These are phyloP conservation scores for Curvularia sp. DNA, from an alignment of 2,329 filamentous ascomycete species.

Conservation along the genomic window DNA sequence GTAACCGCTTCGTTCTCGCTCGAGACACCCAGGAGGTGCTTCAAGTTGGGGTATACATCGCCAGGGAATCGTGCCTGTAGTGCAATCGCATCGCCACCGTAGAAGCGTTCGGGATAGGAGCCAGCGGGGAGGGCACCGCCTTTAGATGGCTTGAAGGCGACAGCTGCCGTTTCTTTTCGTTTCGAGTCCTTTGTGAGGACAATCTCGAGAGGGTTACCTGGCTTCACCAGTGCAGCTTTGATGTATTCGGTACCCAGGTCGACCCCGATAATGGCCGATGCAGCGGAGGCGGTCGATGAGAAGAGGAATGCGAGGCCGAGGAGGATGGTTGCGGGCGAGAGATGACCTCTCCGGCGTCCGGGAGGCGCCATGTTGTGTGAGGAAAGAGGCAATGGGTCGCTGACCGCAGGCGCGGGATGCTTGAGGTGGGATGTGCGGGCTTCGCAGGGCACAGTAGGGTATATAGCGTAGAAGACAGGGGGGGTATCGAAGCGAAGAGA, in stretches of 20 bases:
- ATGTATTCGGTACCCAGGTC: constrained; percentile 97
- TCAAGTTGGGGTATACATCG: constrained; percentile 95
- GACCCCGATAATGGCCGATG: constrained; percentile 84
- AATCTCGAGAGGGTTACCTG: constrained; percentile 95
- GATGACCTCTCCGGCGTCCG: constrained; percentile 51
- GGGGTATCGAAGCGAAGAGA: constrained; percentile 23
- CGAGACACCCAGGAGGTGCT: constrained; percentile 81
- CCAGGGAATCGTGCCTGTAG: constrained; percentile 85
- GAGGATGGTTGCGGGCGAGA: constrained; percentile 56
- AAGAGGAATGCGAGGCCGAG: constrained; percentile 63
- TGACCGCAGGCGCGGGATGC: constrained; percentile 10
- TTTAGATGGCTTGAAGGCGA: constrained; percentile 90
- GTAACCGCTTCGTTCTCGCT: constrained; percentile 64
- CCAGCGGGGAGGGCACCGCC: constrained; percentile 63
- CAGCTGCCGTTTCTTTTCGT: constrained; percentile 88
- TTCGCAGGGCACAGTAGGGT: constrained; percentile 27
- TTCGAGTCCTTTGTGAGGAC: constrained; percentile 97
- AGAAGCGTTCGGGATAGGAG: constrained; percentile 83
- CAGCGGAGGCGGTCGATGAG: constrained; percentile 64
- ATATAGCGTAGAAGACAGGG: constrained; percentile 9
- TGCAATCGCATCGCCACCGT: constrained; percentile 89
- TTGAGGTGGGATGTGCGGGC: constrained; percentile 34
- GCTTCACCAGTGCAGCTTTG: constrained; percentile 95
- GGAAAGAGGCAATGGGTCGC: constrained; percentile 15
- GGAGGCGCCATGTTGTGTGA: constrained; percentile 55